These are phyloP conservation scores for Aspergillus panamensis DNA, from an alignment of 495 filamentous ascomycete species.

Conservation along the genomic window DNA sequence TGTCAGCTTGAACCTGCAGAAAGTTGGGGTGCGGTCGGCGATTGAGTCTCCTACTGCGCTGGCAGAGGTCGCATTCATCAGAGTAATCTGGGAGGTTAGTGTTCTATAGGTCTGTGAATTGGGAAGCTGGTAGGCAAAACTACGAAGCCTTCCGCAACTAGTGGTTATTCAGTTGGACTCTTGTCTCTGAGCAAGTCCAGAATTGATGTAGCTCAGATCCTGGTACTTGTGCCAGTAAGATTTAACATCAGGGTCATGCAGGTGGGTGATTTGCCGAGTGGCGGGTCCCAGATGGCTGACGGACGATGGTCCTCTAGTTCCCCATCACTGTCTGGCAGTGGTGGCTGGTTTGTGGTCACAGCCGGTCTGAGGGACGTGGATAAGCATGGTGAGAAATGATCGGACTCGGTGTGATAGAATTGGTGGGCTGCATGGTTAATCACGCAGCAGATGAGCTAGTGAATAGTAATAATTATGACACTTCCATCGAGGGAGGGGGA, in stretches of 20 bases:
- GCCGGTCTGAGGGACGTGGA: neutral
- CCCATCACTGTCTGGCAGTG: neutral
- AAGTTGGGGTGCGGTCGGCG: too few relatives aligned
- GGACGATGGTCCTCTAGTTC: constrained; percentile 12
- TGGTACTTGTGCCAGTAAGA: neutral
- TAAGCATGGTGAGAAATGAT: neutral
- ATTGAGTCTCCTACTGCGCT: too few relatives aligned
- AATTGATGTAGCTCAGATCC: constrained; percentile 2
- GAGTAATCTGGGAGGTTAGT: neutral
- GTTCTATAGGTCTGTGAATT: neutral
- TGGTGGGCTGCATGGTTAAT: constrained; percentile 9
- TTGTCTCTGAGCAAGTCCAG: neutral
- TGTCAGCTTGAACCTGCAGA: neutral
- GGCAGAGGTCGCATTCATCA: neutral
- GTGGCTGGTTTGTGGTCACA: too few relatives aligned
- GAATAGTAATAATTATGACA: neutral
- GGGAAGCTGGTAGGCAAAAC: neutral
- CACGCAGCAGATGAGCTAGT: constrained; percentile 7
- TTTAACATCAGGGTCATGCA: neutral
- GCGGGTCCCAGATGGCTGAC: constrained; percentile 1
- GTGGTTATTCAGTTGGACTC: neutral
- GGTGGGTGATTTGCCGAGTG: neutral
- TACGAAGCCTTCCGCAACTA: neutral
- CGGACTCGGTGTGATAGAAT: constrained; percentile 10
- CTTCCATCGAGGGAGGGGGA: neutral